Conservation (phyloP, 2,329 filamentous ascomycete genomes). For the Fusarium sororula region DNA sequence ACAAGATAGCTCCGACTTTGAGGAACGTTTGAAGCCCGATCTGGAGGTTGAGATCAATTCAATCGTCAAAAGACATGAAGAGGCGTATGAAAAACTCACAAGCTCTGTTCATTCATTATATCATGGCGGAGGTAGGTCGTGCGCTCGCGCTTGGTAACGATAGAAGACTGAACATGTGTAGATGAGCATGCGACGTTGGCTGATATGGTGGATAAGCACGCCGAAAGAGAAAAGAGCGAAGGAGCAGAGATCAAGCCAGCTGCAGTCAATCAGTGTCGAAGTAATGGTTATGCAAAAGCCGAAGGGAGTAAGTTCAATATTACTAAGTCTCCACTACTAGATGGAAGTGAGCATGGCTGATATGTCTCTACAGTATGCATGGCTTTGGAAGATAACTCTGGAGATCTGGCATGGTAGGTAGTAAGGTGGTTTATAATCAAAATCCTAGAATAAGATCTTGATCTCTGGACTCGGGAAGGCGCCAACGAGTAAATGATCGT, state of each 20-base stretch:
- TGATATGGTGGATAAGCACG: not conserved
- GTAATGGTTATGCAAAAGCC: not conserved
- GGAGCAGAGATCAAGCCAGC: not conserved
- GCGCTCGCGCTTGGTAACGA: fast-evolving
- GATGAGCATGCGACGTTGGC: not conserved
- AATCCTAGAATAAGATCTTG: too few species aligned
- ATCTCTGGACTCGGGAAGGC: too few species aligned
- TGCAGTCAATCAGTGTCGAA: not conserved
- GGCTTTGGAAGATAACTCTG: not conserved
- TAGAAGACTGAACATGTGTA: not conserved
- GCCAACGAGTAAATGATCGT: too few species aligned
- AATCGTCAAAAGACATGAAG: not conserved
- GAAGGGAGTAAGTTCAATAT: not conserved
- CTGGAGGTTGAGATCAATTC: not conserved
- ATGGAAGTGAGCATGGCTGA: not conserved
- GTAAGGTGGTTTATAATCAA: too few species aligned
- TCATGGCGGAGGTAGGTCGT: not conserved
- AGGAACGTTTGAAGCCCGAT: not conserved
- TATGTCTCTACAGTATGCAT: not conserved
- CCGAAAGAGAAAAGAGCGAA: not conserved
- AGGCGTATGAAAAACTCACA: not conserved
- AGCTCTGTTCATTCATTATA: not conserved
- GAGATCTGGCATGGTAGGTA: not conserved
- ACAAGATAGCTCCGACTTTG: not conserved
- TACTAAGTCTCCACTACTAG: fast-evolving